Conservation (phyloP, 495 filamentous ascomycete species). For the Aspergillus ellipticus region DNA sequence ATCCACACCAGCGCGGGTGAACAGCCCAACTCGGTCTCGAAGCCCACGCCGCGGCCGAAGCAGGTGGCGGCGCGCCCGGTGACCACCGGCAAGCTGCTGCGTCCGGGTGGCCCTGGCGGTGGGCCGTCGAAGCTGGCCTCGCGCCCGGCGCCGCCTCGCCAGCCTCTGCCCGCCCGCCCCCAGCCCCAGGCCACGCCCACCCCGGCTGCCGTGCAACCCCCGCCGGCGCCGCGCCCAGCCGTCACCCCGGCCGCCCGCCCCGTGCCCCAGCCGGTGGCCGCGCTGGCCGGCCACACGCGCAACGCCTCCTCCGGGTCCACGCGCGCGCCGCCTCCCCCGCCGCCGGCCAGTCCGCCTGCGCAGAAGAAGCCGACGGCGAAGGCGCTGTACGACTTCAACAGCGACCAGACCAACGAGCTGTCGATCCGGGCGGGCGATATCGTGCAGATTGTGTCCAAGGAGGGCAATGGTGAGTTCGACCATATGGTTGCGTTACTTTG, state of each 20-base stretch:
- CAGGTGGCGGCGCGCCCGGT: constrained; percentile 83
- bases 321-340: constrained; percentile 67
- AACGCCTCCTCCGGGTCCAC: constrained; percentile 51
- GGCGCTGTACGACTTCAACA: constrained; percentile 85
- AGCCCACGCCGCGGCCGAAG: constrained; percentile 79
- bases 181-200: constrained; percentile 31
- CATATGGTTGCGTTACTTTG: background rate
- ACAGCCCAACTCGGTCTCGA: constrained; percentile 75
- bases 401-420: constrained; percentile 75
- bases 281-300: constrained; percentile 47
- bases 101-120: constrained; percentile 81
- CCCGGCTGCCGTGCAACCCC: constrained; percentile 42
- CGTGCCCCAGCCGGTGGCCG: constrained; percentile 46
- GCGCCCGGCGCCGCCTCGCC: constrained; percentile 47
- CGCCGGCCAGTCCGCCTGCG: constrained; percentile 60
- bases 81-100: constrained; percentile 81
- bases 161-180: constrained; percentile 22
- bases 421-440: constrained; percentile 72
- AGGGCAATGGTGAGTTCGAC: constrained; percentile 71
- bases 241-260: constrained; percentile 32
- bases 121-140: constrained; percentile 66
- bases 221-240: constrained; percentile 43
- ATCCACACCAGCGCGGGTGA: constrained; percentile 86
- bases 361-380: constrained; percentile 71
- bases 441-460: constrained; percentile 82